Evolutionary conservation across 2,329 filamentous ascomycete species (phyloP).

Genomic region (Hymenotorrendiella dingleyae): DNA sequence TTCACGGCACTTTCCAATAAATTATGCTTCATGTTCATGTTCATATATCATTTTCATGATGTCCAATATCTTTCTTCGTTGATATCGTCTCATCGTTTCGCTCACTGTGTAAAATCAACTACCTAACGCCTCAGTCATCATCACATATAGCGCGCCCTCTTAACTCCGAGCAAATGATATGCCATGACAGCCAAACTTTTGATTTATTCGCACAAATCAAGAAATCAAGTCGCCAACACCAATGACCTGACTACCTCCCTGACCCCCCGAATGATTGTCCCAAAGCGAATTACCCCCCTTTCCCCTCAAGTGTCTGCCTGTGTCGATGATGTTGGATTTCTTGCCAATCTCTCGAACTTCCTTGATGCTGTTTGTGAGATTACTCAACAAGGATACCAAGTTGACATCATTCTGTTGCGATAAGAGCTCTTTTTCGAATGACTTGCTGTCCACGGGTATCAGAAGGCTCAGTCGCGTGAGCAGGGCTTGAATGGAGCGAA

Average conservation of each 20-base stretch:
- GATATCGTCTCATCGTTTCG: slow-evolving; percentile 9
- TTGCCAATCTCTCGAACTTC: slow-evolving; percentile 68
- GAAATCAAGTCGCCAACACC: slow-evolving; percentile 20
- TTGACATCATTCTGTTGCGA: slow-evolving; percentile 81
- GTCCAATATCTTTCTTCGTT: slow-evolving; percentile 8
- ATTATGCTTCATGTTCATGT: neutral
- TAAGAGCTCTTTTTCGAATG: slow-evolving; percentile 64
- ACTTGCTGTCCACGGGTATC: slow-evolving; percentile 58
- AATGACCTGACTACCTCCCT: slow-evolving; percentile 5
- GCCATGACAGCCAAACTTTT: neutral
- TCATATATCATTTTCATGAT: neutral
- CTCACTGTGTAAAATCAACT: slow-evolving; percentile 13
- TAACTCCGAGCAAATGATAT: slow-evolving; percentile 9
- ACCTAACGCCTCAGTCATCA: slow-evolving; percentile 16
- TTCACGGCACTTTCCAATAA: neutral
- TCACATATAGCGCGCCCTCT: slow-evolving; percentile 7
- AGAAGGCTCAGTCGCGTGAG: slow-evolving; percentile 78
- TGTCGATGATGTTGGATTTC: slow-evolving; percentile 47
- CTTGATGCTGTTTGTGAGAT: slow-evolving; percentile 66
- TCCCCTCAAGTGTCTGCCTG: slow-evolving; percentile 1
- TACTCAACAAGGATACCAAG: slow-evolving; percentile 69
- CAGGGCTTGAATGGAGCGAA: slow-evolving; percentile 84
- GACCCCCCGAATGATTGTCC: neutral
- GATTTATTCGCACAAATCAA: slow-evolving; percentile 4
- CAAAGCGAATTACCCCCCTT: slow-evolving; percentile 3